phyloP scores from a whole-genome alignment of 306 rosid genomes.

The Geum urbanum region DNA sequence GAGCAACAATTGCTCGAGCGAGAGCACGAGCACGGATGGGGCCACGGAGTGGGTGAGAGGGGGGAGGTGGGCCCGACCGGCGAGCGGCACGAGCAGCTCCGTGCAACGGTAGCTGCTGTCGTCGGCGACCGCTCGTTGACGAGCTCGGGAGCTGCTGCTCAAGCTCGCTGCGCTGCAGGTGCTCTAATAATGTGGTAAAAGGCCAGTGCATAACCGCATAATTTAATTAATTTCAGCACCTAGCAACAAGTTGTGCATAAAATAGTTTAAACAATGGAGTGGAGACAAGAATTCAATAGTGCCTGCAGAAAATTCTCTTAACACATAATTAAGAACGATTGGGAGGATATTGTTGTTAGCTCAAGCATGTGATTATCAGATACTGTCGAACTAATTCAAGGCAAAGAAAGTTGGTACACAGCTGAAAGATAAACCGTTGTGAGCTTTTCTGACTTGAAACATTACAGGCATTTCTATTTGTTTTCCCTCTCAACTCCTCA shows the following conservation, averaged over 20 bases:
- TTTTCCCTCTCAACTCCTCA: background rate
- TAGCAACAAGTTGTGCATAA: background rate
- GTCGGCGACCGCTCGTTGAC: too few relatives aligned
- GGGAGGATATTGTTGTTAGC: background rate
- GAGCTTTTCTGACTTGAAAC: slow-evolving; percentile 5
- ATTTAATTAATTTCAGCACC: background rate
- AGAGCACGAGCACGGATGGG: too few relatives aligned
- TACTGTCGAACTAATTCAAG: background rate
- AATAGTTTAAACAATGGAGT: background rate
- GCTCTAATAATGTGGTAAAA: background rate
- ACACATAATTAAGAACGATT: background rate
- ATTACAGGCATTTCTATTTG: background rate
- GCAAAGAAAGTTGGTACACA: background rate
- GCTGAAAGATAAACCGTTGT: background rate
- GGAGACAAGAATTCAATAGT: background rate
- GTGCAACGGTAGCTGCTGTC: too few relatives aligned
- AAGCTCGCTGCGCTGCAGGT: too few relatives aligned
- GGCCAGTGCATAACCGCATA: background rate
- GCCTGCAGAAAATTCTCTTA: background rate
- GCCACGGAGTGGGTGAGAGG: too few relatives aligned
- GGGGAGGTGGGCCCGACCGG: too few relatives aligned
- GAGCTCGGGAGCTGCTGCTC: too few relatives aligned
- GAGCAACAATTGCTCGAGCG: too few relatives aligned
- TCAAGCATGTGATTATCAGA: background rate
- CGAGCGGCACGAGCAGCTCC: too few relatives aligned